Evolutionary conservation across 1,139 yeast species (phyloP).

Genomic region (Geotrichum phurueaensis): DNA sequence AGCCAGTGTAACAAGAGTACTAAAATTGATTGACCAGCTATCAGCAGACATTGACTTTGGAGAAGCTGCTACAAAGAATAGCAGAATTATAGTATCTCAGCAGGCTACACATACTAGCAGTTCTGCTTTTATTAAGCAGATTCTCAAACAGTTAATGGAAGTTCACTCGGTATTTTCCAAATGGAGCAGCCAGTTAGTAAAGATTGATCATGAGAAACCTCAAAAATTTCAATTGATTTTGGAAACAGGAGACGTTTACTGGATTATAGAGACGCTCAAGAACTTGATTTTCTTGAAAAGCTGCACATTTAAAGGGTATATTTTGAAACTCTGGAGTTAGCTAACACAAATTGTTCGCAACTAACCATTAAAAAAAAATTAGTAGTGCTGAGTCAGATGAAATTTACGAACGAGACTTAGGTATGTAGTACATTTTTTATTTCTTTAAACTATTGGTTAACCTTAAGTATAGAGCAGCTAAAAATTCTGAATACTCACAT

Average conservation of each 20-base stretch:
- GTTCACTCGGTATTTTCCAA: neutral
- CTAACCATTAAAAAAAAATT: neutral
- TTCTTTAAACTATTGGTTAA: neutral
- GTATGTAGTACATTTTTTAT: neutral
- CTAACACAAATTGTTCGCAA: neutral
- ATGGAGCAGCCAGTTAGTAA: slow-evolving; percentile 1
- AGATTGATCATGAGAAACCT: neutral
- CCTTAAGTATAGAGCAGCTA: slow-evolving; percentile 10
- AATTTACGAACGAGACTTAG: neutral
- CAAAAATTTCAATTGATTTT: neutral
- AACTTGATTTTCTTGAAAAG: slow-evolving; percentile 2
- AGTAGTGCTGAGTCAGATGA: neutral
- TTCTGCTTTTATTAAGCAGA: neutral
- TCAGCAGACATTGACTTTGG: slow-evolving; percentile 2
- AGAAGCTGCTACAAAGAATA: neutral
- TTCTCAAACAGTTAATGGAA: neutral
- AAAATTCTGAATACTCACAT: slow-evolving; percentile 8
- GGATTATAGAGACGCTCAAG: slow-evolving; percentile 2
- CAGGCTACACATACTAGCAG: neutral
- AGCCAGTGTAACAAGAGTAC: neutral
- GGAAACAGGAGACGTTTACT: neutral
- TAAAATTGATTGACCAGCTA: slow-evolving; percentile 2
- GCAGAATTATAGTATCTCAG: neutral
- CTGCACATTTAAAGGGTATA: neutral
- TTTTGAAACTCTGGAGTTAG: neutral